Evolutionary conservation across 129 eudicot genomes (phyloP), one percentile per base, ranked within the genome.

Genomic region (Kitagawia praeruptora): DNA sequence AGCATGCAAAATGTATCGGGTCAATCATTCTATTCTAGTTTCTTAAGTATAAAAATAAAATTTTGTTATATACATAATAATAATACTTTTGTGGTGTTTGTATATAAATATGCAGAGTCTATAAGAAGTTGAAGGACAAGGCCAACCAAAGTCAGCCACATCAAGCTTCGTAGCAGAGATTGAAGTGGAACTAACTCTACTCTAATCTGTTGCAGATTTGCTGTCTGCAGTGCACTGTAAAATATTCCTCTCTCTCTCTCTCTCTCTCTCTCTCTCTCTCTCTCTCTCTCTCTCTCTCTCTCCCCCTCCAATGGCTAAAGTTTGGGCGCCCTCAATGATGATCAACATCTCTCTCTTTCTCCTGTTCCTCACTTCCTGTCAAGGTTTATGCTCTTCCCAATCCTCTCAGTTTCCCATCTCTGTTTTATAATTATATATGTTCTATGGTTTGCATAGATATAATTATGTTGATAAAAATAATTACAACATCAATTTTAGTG

Each of bases 61-160:
- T 46, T 1, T 46, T 11, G 9, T 46, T 46, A 40, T 40, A 40
- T 4, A 40, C 42, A 34, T 1, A 34, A 40, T 40, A 40, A 40
- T 40, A 0, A 46, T 46, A 46, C 14, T 48, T 48, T 19, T 63
- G 37, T 63, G 13, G 34, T 61, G 6, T 8, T 8, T 67, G 73
- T 77, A 56, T 76, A 70, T 81, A 76, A 69, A 79, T 80, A 48
- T 42, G 49, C 56, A 44, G 46, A 44, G 73, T n/a, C 1, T 69
- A 25, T 61, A n/a, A 23, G 42, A 67, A 67, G 73, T 31, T 40
- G 37, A 3, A 46, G 49, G 2, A 86, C 88, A 85, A 89, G 88
- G 85, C 97, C 91, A 91, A 89, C 83, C 89, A 88, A 84, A 76
- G 75, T 82, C 6, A 87, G 92, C 89, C 91, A 87, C 86, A 72